These are phyloP conservation scores for Atkinsonella texensis DNA, from an alignment of 2,329 filamentous ascomycete species.

Conservation along the genomic window DNA sequence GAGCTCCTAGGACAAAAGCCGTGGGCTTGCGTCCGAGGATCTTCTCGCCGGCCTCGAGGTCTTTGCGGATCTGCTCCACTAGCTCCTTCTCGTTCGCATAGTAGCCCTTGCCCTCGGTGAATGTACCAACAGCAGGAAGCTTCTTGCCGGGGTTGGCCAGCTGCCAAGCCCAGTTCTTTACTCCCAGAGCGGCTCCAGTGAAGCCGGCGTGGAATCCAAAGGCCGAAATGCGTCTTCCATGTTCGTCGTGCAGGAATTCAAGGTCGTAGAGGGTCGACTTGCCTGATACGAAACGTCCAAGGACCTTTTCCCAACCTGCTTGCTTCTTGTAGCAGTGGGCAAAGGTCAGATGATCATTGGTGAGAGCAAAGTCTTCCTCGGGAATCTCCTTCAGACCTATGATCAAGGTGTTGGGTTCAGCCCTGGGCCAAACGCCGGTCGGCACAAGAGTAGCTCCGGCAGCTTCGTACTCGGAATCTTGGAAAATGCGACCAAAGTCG, in stretches of 20 bases:
- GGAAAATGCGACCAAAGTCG: constrained; percentile 45
- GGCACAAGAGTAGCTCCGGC: constrained; percentile 54
- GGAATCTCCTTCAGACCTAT: constrained; percentile 70
- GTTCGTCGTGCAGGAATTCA: constrained; percentile 70
- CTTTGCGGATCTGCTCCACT: constrained; percentile 31
- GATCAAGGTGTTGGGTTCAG: constrained; percentile 56
- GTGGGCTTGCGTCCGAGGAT: constrained; percentile 53
- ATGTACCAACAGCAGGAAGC: constrained; percentile 2
- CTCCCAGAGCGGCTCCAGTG: constrained; percentile 58
- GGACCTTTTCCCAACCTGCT: constrained; percentile 64
- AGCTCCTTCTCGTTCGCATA: constrained; percentile 1
- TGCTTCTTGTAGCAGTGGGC: constrained; percentile 62
- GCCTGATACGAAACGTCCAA: constrained; percentile 67
- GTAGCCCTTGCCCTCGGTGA: constrained; percentile 1
- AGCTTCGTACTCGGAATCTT: constrained; percentile 48
- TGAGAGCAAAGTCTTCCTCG: constrained; percentile 48
- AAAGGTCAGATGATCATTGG: constrained; percentile 13
- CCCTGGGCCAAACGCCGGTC: constrained; percentile 55
- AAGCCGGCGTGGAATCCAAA: constrained; percentile 70
- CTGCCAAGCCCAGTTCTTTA: constrained; percentile 61
- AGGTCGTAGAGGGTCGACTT: constrained; percentile 55
- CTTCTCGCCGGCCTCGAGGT: constrained; percentile 57
- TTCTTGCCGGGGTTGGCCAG: constrained; percentile 11
- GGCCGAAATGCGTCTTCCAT: constrained; percentile 57
- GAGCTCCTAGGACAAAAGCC: constrained; percentile 72